These are phyloP conservation scores for Perilla frutescens DNA, from an alignment of 257 asterid species.

Conservation along the genomic window DNA sequence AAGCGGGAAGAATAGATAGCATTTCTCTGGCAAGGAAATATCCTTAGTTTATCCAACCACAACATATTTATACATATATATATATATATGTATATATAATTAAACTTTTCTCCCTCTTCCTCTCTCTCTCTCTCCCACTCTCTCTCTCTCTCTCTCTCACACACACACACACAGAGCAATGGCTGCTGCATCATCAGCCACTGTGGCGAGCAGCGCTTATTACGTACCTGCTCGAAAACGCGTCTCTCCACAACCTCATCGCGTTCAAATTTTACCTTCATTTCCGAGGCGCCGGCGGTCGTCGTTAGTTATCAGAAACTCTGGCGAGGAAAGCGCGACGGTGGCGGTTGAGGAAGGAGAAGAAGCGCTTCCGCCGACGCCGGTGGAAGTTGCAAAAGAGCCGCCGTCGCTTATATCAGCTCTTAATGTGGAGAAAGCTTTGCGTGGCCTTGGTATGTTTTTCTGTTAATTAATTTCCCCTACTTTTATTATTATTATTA, in stretches of 20 bases:
- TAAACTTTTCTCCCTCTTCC: not conserved
- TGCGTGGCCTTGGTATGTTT: slow-evolving; percentile 74
- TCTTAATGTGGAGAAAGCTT: slow-evolving; percentile 76
- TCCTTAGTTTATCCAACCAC: slow-evolving; percentile 26
- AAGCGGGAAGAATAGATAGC: slow-evolving; percentile 32
- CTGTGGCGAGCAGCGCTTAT: slow-evolving; percentile 35
- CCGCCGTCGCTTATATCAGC: slow-evolving; percentile 74
- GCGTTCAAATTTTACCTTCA: not conserved
- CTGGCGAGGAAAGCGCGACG: slow-evolving; percentile 43
- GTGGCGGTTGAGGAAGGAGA: slow-evolving; percentile 33
- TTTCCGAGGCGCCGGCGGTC: slow-evolving; percentile 22
- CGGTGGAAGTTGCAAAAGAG: slow-evolving; percentile 51
- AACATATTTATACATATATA: not conserved
- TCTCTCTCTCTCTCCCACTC: too few species aligned
- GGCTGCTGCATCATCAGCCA: slow-evolving; percentile 52
- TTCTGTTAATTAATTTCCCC: not conserved
- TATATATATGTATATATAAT: not conserved
- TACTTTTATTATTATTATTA: too few species aligned
- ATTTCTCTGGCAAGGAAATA: slow-evolving; percentile 37
- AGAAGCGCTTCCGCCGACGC: slow-evolving; percentile 30
- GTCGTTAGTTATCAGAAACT: slow-evolving; percentile 25
- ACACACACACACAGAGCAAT: not conserved
- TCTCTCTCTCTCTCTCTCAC: not conserved
- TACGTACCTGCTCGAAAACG: slow-evolving; percentile 33
- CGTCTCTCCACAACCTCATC: slow-evolving; percentile 12